Evolutionary conservation across 495 filamentous ascomycete species (phyloP).

Genomic region (Parathielavia hyrcaniae): DNA sequence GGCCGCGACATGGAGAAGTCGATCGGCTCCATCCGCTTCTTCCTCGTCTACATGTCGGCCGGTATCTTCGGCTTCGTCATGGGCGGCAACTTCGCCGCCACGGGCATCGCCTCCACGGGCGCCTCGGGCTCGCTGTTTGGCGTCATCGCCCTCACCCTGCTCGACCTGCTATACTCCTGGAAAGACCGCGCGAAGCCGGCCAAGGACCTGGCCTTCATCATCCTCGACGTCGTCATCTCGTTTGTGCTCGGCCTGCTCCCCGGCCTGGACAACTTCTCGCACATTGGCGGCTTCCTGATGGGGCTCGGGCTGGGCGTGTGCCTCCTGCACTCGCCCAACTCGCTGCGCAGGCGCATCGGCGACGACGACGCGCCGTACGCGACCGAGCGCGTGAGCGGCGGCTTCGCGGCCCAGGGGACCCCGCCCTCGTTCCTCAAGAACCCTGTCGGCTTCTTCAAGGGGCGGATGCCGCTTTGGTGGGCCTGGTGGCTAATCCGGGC

Average conservation of each 20-base stretch:
- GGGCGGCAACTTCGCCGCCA: slow-evolving; percentile 84
- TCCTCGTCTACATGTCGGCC: slow-evolving; percentile 77
- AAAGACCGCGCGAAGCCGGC: slow-evolving; percentile 62
- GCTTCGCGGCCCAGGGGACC: slow-evolving; percentile 36
- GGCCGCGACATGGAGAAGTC: slow-evolving; percentile 84
- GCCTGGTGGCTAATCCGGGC: slow-evolving; percentile 88
- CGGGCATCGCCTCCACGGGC: slow-evolving; percentile 73
- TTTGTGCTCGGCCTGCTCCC: slow-evolving; percentile 91
- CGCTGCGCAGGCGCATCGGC: slow-evolving; percentile 69
- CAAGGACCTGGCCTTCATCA: slow-evolving; percentile 75
- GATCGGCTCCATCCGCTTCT: slow-evolving; percentile 80
- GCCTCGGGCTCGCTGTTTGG: slow-evolving; percentile 89
- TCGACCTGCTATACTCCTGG: slow-evolving; percentile 94
- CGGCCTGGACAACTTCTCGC: slow-evolving; percentile 92
- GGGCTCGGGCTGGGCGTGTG: slow-evolving; percentile 81
- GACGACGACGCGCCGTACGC: slow-evolving; percentile 49
- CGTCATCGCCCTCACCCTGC: slow-evolving; percentile 75
- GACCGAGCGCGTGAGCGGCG: slow-evolving; percentile 33
- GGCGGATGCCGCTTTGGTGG: slow-evolving; percentile 91
- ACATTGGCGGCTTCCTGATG: slow-evolving; percentile 94
- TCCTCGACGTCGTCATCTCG: slow-evolving; percentile 77
- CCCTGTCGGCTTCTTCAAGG: slow-evolving; percentile 81
- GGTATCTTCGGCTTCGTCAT: slow-evolving; percentile 97
- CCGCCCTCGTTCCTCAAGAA: slow-evolving; percentile 56
- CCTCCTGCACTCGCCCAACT: slow-evolving; percentile 78